Base-by-base conservation (phyloP, 305 asterid species). In the Fraxinus paxiana region DNA sequence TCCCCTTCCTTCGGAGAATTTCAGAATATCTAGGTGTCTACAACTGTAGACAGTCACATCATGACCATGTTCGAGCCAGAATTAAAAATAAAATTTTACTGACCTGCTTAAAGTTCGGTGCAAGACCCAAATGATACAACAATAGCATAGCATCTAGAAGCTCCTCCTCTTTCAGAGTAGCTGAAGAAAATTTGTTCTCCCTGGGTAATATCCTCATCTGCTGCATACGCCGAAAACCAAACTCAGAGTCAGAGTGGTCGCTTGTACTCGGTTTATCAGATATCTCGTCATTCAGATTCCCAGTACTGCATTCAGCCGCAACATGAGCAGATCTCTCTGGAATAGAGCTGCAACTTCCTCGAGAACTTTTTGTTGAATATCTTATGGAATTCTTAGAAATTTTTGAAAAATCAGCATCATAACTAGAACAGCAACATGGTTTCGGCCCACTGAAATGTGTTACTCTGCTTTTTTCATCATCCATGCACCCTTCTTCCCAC, bases 401-500 rank as follows among this genome's bases (percentile, higher is more conserved):
- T 82, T 80, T 93, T 46, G 91, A 88, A 80, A 88, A 87, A 86
- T 92, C 92, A 79, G 81, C 76, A 87, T 90, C 94, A 82, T 87
- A 87, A 88, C 85, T 86, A 82, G 87, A 90, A 87, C 98, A 95
- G 85, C 98, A 95, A 83, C 98, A 95, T 13, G 98, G 98, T 83
- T 92, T 92, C 80, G 89, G 94, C 85, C 88, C 85, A 76, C 92
- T 85, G 54, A 87, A 81, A 87, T 95, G 98, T 48, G 97, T 88
- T 35, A 86, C 94, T 84, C 93, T 88, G 79, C 87, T 85, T 85
- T 92, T 94, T 87, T 90, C 94, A 82, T 90, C 93, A 83, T 93
- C 97, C 92, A 90, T 86, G 86, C 93, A 91, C 75, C 97, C 98
- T 88, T 95, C 98, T 87, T 93, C 97, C 98, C 98, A 95, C 84